Evolutionary conservation across 164 flowering plant species (phyloP).

Genomic region (Kingdonia uniflora): DNA sequence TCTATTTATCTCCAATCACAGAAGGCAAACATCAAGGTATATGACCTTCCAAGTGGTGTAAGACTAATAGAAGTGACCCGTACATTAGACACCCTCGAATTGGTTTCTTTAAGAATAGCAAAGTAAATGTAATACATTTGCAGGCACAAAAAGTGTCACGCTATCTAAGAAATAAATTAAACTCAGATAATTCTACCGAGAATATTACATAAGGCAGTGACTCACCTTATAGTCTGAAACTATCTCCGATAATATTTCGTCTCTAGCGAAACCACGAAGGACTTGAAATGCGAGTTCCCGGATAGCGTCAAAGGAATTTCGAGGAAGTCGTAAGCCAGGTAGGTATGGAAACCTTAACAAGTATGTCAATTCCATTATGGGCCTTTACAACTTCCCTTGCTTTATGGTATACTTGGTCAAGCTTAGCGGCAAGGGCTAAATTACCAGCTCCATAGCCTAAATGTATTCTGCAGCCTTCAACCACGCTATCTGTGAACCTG

Average conservation of each 20-base stretch:
- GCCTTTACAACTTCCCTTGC: conserved; percentile 91
- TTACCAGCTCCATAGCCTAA: conserved; percentile 77
- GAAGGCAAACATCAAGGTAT: no score
- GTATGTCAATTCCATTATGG: conserved; percentile 85
- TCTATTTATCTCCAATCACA: no score
- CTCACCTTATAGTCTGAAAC: conserved; percentile 83
- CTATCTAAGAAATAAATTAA: no score
- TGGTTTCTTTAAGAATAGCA: no score
- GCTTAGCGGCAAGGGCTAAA: conserved; percentile 63
- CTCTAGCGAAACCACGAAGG: conserved; percentile 92
- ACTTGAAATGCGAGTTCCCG: conserved; percentile 94
- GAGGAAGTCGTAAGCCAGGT: neutral
- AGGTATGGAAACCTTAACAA: conserved; percentile 70
- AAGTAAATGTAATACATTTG: no score
- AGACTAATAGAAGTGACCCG: no score
- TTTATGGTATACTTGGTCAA: conserved; percentile 63
- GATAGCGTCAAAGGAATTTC: conserved; percentile 31
- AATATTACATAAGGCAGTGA: neutral
- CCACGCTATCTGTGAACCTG: conserved; percentile 60
- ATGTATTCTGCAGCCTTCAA: conserved; percentile 71
- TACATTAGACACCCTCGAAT: no score
- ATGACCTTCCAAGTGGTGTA: no score
- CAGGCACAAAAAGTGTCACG: no score
- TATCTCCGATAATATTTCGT: conserved; percentile 81
- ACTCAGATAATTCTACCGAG: no score